phyloP scores from a whole-genome alignment of 345 rosid genomes.

The Gynandropsis gynandra region DNA sequence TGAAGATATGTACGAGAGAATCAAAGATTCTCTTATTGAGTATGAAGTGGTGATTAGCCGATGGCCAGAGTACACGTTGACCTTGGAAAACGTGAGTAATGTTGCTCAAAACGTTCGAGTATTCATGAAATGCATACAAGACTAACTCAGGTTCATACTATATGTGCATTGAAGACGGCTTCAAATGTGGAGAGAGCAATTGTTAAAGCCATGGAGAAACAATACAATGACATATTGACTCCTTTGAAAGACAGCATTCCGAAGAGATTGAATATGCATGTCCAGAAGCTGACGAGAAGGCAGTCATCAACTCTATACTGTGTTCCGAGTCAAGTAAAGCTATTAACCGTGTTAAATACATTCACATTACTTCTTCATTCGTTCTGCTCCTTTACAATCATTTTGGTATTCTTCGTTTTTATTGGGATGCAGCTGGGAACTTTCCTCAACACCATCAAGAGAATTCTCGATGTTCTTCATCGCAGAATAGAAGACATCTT shows the following conservation, averaged over 20 bases:
- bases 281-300: constrained; percentile 86
- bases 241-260: constrained; percentile 87
- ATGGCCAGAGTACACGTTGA: constrained; percentile 88
- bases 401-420: constrained; percentile 10
- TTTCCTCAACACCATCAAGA: constrained; percentile 80
- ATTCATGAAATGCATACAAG: background rate
- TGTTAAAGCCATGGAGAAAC: constrained; percentile 80
- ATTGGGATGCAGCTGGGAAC: constrained; percentile 58
- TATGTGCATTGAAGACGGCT: constrained; percentile 43
- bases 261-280: constrained; percentile 83
- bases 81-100: constrained; percentile 71
- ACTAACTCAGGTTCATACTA: constrained; percentile 19
- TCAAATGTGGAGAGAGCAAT: constrained; percentile 79
- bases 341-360: background rate
- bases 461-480: constrained; percentile 85
- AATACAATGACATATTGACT: constrained; percentile 72
- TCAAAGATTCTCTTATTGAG: constrained; percentile 57
- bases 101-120: background rate
- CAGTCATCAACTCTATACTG: constrained; percentile 67
- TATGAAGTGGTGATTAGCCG: constrained; percentile 85
- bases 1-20: constrained; percentile 85
- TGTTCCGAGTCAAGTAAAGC: constrained; percentile 76
- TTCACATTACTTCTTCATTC: no score
- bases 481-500: constrained; percentile 67
- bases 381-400: background rate